These are phyloP conservation scores for Aspergillus conjunctus DNA, from an alignment of 495 filamentous ascomycete species.

Conservation along the genomic window DNA sequence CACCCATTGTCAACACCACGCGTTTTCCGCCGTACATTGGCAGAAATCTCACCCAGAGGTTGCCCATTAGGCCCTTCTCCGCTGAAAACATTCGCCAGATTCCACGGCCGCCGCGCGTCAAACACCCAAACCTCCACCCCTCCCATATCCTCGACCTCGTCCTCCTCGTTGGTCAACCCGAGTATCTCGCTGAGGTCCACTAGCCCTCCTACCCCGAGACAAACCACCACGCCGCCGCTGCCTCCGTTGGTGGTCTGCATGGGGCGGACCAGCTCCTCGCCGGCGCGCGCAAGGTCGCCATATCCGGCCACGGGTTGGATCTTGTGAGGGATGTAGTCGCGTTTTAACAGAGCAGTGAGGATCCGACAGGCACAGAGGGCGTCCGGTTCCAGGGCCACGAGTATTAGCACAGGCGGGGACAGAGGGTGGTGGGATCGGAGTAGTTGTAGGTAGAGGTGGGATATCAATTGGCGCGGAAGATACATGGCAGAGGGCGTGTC, in stretches of 20 bases:
- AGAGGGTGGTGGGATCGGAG: slow-evolving; percentile 77
- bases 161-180: slow-evolving; percentile 58
- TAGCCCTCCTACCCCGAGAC: slow-evolving; percentile 87
- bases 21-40: slow-evolving; percentile 53
- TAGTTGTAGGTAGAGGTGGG: slow-evolving; percentile 87
- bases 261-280: slow-evolving; percentile 72
- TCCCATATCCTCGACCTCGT: slow-evolving; percentile 63
- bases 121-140: slow-evolving; percentile 91
- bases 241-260: slow-evolving; percentile 83
- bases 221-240: slow-evolving; percentile 82
- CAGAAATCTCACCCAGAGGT: slow-evolving; percentile 50
- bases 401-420: slow-evolving; percentile 86
- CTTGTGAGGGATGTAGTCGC: slow-evolving; percentile 98
- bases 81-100: slow-evolving; percentile 89
- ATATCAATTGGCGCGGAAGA: slow-evolving; percentile 86
- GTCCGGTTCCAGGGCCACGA: slow-evolving; percentile 92
- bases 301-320: slow-evolving; percentile 94
- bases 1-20: slow-evolving; percentile 62
- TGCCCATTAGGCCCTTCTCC: slow-evolving; percentile 59
- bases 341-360: slow-evolving; percentile 83
- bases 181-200: slow-evolving; percentile 79
- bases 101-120: slow-evolving; percentile 91
- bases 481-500: slow-evolving; percentile 66
- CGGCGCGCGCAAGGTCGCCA: slow-evolving; percentile 79
- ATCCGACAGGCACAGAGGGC: slow-evolving; percentile 95